Percentiles rank a stretch among this genome's conserved stretches.
Evolutionary conservation across 164 flowering plant species (phyloP).

Genomic region (Paratinospora sagittata): DNA sequence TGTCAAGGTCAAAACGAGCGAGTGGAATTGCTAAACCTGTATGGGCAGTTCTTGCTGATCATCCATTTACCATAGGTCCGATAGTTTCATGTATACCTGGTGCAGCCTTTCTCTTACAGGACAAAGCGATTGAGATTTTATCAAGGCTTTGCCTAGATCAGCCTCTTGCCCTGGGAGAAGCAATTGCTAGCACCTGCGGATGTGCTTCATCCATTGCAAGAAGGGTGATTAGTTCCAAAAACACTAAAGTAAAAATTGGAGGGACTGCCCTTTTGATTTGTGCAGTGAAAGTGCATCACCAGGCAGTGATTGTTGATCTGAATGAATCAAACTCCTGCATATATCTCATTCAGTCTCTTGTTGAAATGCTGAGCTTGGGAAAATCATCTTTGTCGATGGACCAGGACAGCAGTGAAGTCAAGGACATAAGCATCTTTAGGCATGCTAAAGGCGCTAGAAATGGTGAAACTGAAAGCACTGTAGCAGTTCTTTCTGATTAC

Average conservation of each 20-base stretch:
- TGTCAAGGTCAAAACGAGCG: constrained; percentile 61
- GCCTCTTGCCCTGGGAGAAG: constrained; percentile 53
- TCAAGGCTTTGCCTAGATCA: constrained; percentile 74
- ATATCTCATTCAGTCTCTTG: constrained; percentile 76
- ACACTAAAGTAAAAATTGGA: constrained; percentile 62
- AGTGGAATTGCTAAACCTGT: constrained; percentile 64
- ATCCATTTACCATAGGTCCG: constrained; percentile 59
- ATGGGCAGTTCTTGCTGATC: constrained; percentile 83
- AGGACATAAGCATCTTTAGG: constrained; percentile 55
- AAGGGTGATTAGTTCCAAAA: constrained; percentile 59
- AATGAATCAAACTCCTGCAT: constrained; percentile 43
- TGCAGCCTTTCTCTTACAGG: constrained; percentile 68
- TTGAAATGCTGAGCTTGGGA: constrained; percentile 46
- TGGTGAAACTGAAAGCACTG: constrained; percentile 31
- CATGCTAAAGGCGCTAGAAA: constrained; percentile 32
- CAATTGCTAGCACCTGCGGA: constrained; percentile 50
- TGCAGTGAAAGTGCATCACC: constrained; percentile 75
- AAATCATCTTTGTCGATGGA: constrained; percentile 22
- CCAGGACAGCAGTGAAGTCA: constrained; percentile 23
- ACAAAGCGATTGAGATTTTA: constrained; percentile 80
- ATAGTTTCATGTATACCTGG: constrained; percentile 71
- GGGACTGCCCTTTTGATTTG: constrained; percentile 90
- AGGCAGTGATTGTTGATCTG: constrained; percentile 61
- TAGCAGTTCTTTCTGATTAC: constrained; percentile 52
- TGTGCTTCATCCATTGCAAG: constrained; percentile 63